Conservation (phyloP, 2,329 filamentous ascomycete species). For the Rhinocladiella mackenziei region DNA sequence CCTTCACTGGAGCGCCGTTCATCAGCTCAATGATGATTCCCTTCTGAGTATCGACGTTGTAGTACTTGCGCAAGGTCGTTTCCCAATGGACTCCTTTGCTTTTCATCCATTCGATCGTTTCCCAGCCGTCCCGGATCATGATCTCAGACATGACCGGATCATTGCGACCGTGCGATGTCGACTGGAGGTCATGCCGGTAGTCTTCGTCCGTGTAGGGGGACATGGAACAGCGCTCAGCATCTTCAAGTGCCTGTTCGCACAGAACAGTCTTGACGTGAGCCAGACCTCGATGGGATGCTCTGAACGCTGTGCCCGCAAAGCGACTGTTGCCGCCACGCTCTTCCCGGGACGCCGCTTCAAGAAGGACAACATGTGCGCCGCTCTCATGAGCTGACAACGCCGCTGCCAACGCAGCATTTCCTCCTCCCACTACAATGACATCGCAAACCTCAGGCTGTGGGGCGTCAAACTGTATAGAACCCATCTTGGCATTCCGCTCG, state of each 20-base stretch:
- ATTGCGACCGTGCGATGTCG: constrained; percentile 53
- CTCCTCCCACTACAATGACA: constrained; percentile 56
- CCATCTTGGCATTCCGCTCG: no score
- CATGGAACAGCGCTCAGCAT: constrained; percentile 51
- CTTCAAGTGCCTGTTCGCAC: constrained; percentile 49
- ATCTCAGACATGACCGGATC: constrained; percentile 47
- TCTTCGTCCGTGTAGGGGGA: constrained; percentile 52
- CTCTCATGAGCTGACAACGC: constrained; percentile 54
- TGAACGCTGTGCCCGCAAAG: constrained; percentile 11
- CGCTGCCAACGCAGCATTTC: constrained; percentile 61
- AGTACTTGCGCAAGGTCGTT: constrained; percentile 61
- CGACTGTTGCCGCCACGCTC: constrained; percentile 12
- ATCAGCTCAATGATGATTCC: constrained; percentile 40
- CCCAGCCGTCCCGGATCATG: constrained; percentile 51
- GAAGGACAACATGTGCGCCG: constrained; percentile 33
- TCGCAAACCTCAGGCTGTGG: no score
- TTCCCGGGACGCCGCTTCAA: constrained; percentile 9
- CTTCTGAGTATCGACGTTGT: constrained; percentile 56
- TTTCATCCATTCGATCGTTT: constrained; percentile 53
- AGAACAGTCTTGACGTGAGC: constrained; percentile 57
- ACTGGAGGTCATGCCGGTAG: constrained; percentile 53
- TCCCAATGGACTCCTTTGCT: constrained; percentile 54
- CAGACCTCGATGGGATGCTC: constrained; percentile 40
- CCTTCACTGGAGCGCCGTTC: constrained; percentile 56
- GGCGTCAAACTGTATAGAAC: no score